phyloP scores from a whole-genome alignment of 805 yeast genomes.

The Hanseniaspora singularis region DNA sequence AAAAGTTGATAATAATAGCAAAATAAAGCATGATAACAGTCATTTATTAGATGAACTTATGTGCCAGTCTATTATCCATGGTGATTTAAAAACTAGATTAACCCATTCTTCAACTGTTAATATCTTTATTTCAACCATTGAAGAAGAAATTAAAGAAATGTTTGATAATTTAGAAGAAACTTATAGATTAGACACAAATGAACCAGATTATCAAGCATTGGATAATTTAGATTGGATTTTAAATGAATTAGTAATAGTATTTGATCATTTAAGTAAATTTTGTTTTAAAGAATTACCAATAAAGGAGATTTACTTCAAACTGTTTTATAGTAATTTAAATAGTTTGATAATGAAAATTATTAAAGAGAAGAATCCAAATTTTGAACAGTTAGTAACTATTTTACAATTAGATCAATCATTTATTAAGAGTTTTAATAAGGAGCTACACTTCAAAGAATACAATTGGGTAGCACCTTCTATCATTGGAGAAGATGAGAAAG shows the following conservation, averaged over 20 bases:
- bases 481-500: conserved; percentile 64
- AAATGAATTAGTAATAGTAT: conserved; percentile 60
- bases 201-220: conserved; percentile 41
- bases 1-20: not conserved
- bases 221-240: conserved; percentile 73
- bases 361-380: conserved; percentile 58
- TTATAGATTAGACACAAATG: not conserved
- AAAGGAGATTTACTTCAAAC: conserved; percentile 45
- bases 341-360: conserved; percentile 51
- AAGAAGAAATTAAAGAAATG: conserved; percentile 49
- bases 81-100: conserved; percentile 34
- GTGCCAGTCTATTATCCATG: conserved; percentile 32
- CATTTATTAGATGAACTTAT: conserved; percentile 27
- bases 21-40: conserved; percentile 16
- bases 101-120: conserved; percentile 47
- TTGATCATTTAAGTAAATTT: conserved; percentile 42
- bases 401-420: conserved; percentile 67
- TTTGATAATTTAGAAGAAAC: conserved; percentile 29
- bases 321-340: conserved; percentile 59
- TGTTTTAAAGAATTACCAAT: conserved; percentile 71
- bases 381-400: conserved; percentile 58
- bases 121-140: conserved; percentile 47
- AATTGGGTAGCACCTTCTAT: conserved; percentile 37
- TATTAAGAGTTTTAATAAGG: conserved; percentile 38
- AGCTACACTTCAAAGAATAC: conserved; percentile 37